Percentiles rank a stretch among this genome's conserved stretches.
Conservation (phyloP, 139 green algal genomes). For the Micractinium conductrix region DNA sequence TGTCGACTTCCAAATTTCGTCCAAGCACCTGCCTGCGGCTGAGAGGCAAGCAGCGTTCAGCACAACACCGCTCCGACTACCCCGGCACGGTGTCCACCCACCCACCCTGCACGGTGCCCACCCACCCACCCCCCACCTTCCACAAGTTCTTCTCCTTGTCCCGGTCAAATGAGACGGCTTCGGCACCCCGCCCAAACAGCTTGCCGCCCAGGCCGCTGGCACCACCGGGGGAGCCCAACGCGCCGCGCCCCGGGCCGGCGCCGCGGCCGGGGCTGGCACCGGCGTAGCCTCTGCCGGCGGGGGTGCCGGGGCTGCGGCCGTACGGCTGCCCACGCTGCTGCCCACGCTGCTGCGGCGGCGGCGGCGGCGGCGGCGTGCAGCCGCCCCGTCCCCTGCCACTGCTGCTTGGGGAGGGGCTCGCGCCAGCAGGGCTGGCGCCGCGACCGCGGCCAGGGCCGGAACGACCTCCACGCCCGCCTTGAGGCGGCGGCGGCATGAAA, state of each 20-base stretch:
- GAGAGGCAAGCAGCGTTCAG: too few species aligned
- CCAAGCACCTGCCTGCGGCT: too few species aligned
- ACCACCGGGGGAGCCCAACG: neutral
- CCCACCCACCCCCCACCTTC: conserved; percentile 17
- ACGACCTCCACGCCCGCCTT: neutral
- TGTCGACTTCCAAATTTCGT: too few species aligned
- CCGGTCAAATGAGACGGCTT: conserved; percentile 16
- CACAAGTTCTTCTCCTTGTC: conserved; percentile 24
- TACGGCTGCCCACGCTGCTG: neutral
- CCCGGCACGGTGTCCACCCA: too few species aligned
- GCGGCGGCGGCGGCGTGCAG: neutral
- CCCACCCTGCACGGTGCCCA: too few species aligned
- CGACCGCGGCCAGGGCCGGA: neutral
- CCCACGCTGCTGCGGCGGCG: neutral
- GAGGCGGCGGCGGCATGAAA: neutral
- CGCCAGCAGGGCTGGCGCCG: neutral
- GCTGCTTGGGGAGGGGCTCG: neutral
- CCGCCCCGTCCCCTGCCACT: neutral
- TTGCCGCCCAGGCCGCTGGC: neutral
- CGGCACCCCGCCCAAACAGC: conserved; percentile 10
- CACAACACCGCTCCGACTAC: too few species aligned
- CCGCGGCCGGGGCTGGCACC: neutral
- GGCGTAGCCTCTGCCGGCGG: neutral
- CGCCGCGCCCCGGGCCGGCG: neutral
- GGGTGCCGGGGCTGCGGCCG: neutral